phyloP scores from a whole-genome alignment of 2,329 filamentous ascomycete species.

The Fusarium nanum region DNA sequence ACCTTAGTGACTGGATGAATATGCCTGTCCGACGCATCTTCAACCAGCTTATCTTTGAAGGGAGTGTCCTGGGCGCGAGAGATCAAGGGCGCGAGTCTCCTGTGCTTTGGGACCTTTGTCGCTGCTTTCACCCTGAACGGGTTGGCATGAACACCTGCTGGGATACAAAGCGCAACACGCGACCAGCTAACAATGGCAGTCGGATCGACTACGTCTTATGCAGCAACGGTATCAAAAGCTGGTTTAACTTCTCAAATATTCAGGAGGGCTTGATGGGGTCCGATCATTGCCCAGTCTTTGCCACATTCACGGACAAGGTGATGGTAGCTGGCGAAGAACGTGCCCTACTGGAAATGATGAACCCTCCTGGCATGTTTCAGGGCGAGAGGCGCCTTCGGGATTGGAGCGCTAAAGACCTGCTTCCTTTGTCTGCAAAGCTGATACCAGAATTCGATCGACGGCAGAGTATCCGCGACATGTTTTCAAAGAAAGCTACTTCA shows the following conservation, averaged over 20 bases:
- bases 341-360: constrained; percentile 79
- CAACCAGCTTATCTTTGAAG: constrained; percentile 84
- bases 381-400: constrained; percentile 73
- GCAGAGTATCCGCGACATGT: constrained; percentile 93
- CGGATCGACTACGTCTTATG: constrained; percentile 95
- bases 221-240: constrained; percentile 79
- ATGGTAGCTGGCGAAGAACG: constrained; percentile 59
- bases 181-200: constrained; percentile 93
- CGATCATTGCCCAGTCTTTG: constrained; percentile 95
- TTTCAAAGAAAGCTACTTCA: constrained; percentile 59
- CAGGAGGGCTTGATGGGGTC: constrained; percentile 95
- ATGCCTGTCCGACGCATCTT: constrained; percentile 80
- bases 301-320: constrained; percentile 74
- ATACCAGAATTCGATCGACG: constrained; percentile 90
- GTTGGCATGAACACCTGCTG: constrained; percentile 97
- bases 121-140: constrained; percentile 82
- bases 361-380: constrained; percentile 77
- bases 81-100: constrained; percentile 77
- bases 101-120: constrained; percentile 84
- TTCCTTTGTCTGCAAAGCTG: constrained; percentile 82
- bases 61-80: constrained; percentile 72
- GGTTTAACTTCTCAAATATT: constrained; percentile 85
- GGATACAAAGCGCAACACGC: constrained; percentile 94
- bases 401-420: constrained; percentile 73
- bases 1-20: constrained; percentile 77